Percentiles rank a stretch among this genome's conserved stretches.
phyloP scores from a whole-genome alignment of 2,329 filamentous ascomycete genomes.

The Nothophoma quercina region DNA sequence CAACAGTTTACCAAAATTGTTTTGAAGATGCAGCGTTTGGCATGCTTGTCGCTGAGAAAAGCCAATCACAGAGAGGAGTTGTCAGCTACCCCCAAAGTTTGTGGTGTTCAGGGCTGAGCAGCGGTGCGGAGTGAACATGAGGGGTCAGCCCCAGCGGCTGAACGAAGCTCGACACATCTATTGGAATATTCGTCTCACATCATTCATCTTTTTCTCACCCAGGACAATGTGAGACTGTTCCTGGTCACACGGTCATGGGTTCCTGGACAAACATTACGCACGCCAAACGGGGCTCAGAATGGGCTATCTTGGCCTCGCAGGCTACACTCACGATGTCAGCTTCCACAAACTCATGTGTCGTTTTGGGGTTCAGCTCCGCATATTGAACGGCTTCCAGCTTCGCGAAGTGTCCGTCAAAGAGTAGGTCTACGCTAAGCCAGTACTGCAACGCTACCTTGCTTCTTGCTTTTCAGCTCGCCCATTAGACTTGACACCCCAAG shows the following conservation, averaged over 20 bases:
- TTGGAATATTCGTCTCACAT: background rate
- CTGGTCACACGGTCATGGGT: background rate
- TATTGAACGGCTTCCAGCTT: background rate
- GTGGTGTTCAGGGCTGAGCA: constrained; percentile 14
- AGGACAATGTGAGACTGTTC: background rate
- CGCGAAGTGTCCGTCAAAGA: background rate
- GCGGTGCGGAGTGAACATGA: constrained; percentile 11
- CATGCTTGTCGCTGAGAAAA: background rate
- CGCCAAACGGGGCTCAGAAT: no score
- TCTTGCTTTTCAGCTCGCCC: background rate
- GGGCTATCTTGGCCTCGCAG: background rate
- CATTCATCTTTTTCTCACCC: background rate
- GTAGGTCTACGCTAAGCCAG: background rate
- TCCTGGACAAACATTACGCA: background rate
- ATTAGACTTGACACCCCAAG: background rate
- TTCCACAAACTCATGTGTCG: background rate
- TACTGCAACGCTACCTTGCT: background rate
- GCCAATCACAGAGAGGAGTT: background rate
- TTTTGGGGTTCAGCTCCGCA: constrained; percentile 4
- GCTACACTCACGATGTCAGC: background rate
- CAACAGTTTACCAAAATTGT: background rate
- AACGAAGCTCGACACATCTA: background rate
- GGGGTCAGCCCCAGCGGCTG: constrained; percentile 13
- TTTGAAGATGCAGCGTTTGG: background rate
- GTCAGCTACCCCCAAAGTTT: constrained; percentile 10